Conservation (phyloP, 2,329 filamentous ascomycete species). For the Zopfia rhizophila region DNA sequence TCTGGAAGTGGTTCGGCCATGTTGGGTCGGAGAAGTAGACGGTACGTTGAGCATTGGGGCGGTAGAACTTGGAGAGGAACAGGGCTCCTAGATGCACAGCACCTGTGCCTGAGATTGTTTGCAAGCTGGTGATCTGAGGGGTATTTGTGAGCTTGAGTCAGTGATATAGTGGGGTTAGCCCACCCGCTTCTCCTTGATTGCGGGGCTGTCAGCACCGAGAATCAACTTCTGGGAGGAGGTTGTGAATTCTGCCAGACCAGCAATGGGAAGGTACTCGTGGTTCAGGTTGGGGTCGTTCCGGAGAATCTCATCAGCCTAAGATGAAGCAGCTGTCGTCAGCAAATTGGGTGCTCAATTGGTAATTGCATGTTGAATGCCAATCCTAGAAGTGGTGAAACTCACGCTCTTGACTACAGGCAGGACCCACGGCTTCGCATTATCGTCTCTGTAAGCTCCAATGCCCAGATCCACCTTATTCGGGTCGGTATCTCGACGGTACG, state of each 20-base stretch:
- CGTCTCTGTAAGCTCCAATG: conserved; percentile 92
- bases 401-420: conserved; percentile 97
- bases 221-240: conserved; percentile 91
- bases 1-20: conserved; percentile 99
- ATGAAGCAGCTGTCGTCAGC: conserved; percentile 30
- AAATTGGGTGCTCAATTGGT: conserved; percentile 9
- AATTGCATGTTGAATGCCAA: no score
- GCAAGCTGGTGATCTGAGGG: conserved; percentile 74
- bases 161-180: conserved; percentile 33
- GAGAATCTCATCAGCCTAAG: conserved; percentile 88
- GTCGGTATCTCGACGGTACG: conserved; percentile 80
- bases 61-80: conserved; percentile 94
- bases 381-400: conserved; percentile 49
- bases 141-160: conserved; percentile 39
- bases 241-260: conserved; percentile 86
- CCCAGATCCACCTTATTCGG: conserved; percentile 92
- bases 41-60: conserved; percentile 69
- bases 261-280: conserved; percentile 98
- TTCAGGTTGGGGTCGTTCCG: conserved; percentile 90
- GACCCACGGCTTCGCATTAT: conserved; percentile 97
- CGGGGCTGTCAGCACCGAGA: conserved; percentile 81
- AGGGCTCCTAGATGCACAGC: conserved; percentile 92
- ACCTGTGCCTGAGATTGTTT: conserved; percentile 97
- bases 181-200: conserved; percentile 83
- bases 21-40: conserved; percentile 95